phyloP scores from a whole-genome alignment of 2,329 filamentous ascomycete species.

The Camptophora hylomeconis region DNA sequence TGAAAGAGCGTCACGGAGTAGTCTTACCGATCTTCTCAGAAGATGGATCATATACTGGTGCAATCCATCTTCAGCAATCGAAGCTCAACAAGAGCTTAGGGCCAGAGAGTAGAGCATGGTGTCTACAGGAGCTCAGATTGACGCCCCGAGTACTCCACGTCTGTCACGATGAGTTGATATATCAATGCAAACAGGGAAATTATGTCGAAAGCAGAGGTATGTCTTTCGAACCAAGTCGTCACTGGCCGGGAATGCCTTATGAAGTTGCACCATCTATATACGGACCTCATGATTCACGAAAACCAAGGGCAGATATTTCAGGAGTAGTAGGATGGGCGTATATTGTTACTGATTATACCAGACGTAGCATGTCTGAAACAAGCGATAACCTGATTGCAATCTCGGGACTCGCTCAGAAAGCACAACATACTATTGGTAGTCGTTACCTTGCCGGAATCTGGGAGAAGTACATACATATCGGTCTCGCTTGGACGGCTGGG shows the following conservation, averaged over 20 bases:
- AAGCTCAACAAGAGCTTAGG: too few relatives aligned
- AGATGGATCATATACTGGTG: too few relatives aligned
- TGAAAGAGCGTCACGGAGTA: too few relatives aligned
- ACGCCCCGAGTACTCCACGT: constrained; percentile 1
- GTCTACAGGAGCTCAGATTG: background rate
- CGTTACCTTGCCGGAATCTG: constrained; percentile 1
- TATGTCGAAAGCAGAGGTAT: background rate
- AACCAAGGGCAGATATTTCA: background rate
- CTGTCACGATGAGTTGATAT: constrained; percentile 1
- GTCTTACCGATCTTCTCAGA: too few relatives aligned
- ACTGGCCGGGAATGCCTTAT: too few relatives aligned
- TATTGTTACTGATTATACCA: constrained; percentile 1
- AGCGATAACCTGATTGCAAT: constrained; percentile 1
- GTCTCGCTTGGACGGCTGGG: background rate
- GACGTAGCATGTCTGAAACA: background rate
- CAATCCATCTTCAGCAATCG: too few relatives aligned
- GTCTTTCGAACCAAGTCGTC: too few relatives aligned
- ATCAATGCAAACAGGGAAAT: constrained; percentile 1
- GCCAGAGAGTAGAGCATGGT: constrained; percentile 1
- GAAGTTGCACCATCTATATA: background rate
- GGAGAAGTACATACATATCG: constrained; percentile 1
- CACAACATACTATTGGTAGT: background rate
- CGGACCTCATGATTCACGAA: background rate
- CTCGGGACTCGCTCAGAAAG: constrained; percentile 1
- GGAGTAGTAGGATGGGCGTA: background rate